These are phyloP conservation scores for Calvatia gigantea DNA, from an alignment of 768 basidiomycete genomes.

Conservation along the genomic window DNA sequence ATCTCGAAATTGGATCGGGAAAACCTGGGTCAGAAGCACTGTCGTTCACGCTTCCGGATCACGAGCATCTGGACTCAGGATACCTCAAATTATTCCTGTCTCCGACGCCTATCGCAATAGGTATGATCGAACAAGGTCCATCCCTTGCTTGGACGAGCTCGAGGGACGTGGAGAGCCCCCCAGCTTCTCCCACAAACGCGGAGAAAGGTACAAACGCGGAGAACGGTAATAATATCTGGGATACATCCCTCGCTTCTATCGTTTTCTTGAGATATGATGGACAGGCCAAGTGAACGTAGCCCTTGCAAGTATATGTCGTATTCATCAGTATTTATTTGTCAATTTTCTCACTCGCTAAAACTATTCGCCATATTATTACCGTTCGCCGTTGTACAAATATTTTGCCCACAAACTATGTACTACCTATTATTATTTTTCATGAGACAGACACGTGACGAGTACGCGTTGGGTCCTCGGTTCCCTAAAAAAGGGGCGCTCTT, in stretches of 20 bases:
- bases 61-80: conserved; percentile 37
- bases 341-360: not conserved
- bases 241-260: conserved; percentile 25
- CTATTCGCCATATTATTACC: not conserved
- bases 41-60: conserved; percentile 37
- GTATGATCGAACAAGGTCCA: conserved; percentile 43
- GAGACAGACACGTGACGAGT: not conserved
- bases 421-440: too few species aligned
- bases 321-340: not conserved
- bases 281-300: not conserved
- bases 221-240: conserved; percentile 26
- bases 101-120: conserved; percentile 44
- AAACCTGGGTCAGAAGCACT: conserved; percentile 42
- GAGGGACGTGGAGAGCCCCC: conserved; percentile 8
- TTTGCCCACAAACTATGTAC: too few species aligned
- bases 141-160: conserved; percentile 14
- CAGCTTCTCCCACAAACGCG: conserved; percentile 6
- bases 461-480: not conserved
- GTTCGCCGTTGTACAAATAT: too few species aligned
- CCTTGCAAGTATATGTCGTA: too few species aligned
- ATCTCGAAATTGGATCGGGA: conserved; percentile 39
- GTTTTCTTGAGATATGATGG: conserved; percentile 16
- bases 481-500: not conserved
- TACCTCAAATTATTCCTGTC: conserved; percentile 61
- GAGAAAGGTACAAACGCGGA: conserved; percentile 3